A percentile compares a stretch with the other conserved stretches of the same genome.
These are phyloP conservation scores for Stachybotrys echinatus DNA, from an alignment of 2,329 filamentous ascomycete species.

Conservation along the genomic window DNA sequence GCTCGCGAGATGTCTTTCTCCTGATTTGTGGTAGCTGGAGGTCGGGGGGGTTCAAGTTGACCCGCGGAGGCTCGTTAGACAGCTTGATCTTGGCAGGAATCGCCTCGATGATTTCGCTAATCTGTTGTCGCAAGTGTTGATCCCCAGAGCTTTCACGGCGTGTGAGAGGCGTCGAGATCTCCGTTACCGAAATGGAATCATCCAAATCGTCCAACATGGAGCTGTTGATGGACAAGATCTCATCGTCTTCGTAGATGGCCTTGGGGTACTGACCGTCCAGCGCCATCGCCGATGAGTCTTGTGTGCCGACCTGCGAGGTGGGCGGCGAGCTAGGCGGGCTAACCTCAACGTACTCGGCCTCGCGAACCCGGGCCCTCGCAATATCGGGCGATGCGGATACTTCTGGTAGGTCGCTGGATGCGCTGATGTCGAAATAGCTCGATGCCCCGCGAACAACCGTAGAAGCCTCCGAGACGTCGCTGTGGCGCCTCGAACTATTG, in stretches of 20 bases:
- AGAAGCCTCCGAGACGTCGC: constrained; percentile 29
- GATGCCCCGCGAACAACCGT: constrained; percentile 30
- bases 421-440: constrained; percentile 28
- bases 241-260: constrained; percentile 34
- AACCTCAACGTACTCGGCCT: constrained; percentile 28
- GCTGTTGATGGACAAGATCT: constrained; percentile 33
- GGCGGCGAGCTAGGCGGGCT: constrained; percentile 48
- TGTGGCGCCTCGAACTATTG: constrained; percentile 21
- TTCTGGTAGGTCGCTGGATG: constrained; percentile 38
- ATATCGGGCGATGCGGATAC: constrained; percentile 36
- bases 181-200: constrained; percentile 27
- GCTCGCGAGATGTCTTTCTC: constrained; percentile 36
- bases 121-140: constrained; percentile 72
- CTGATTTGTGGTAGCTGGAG: constrained; percentile 44
- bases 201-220: constrained; percentile 44
- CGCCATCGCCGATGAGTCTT: constrained; percentile 31
- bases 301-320: constrained; percentile 9
- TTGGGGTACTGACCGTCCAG: constrained; percentile 40
- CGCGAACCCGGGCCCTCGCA: constrained; percentile 20
- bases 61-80: constrained; percentile 44
- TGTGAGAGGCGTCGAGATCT: constrained; percentile 16
- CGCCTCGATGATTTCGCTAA: constrained; percentile 69
- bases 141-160: constrained; percentile 39
- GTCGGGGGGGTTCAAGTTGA: constrained; percentile 55
- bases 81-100: constrained; percentile 79